A percentile compares a stretch with the other conserved stretches of the same genome.
phyloP scores from a whole-genome alignment of 73 alveolate genomes.

The Paramecium primaurelia region DNA sequence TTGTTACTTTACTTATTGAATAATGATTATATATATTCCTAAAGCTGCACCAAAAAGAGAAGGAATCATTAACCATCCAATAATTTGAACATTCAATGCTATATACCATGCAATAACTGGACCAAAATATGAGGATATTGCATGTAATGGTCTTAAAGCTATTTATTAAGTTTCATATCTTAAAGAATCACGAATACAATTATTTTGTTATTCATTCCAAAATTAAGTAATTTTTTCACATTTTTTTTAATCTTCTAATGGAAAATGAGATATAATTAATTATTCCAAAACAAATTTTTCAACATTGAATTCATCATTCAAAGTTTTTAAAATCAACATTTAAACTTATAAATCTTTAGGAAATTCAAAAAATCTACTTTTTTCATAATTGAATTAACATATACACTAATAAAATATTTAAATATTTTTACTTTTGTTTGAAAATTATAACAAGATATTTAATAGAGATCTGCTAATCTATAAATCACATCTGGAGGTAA shows the following conservation, averaged over 20 bases:
- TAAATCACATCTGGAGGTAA: constrained; percentile 14
- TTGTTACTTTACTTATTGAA: not conserved
- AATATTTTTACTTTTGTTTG: not conserved
- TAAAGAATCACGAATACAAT: constrained; percentile 24
- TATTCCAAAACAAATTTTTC: constrained; percentile 15
- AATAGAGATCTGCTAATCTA: not conserved
- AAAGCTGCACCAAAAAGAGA: constrained; percentile 11
- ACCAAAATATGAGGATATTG: constrained; percentile 29
- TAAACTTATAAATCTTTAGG: not conserved
- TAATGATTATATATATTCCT: not conserved
- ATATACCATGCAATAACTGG: constrained; percentile 3
- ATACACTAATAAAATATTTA: not conserved
- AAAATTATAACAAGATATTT: constrained; percentile 22
- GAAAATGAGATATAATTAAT: constrained; percentile 21
- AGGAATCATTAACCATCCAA: constrained; percentile 18
- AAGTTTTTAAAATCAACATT: not conserved
- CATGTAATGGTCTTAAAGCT: constrained; percentile 29
- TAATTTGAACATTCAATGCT: constrained; percentile 10
- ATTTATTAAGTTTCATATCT: constrained; percentile 28
- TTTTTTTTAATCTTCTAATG: constrained; percentile 1
- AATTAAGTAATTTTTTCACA: constrained; percentile 9
- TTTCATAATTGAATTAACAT: not conserved
- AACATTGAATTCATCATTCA: constrained; percentile 27
- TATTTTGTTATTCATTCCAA: constrained; percentile 21
- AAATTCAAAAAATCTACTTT: not conserved